These are phyloP conservation scores for Colletotrichum lini DNA, from an alignment of 2,329 filamentous ascomycete species.

Conservation along the genomic window DNA sequence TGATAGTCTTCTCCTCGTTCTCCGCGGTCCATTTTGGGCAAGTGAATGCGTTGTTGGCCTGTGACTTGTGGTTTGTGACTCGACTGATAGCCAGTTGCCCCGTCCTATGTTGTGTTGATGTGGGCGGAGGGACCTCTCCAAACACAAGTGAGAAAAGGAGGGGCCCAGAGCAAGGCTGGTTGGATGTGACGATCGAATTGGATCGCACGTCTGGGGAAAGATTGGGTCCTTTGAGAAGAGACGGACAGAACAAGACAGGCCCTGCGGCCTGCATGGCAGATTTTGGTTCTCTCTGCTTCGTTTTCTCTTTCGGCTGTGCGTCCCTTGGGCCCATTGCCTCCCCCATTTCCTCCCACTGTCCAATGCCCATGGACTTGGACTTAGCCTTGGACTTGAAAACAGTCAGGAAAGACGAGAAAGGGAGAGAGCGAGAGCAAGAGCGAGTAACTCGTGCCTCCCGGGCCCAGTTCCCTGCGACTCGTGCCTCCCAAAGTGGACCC, in stretches of 20 bases:
- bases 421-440: conserved; percentile 27
- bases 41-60: background rate
- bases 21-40: background rate
- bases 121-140: conserved; percentile 23
- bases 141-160: conserved; percentile 35
- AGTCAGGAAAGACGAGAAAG: background rate
- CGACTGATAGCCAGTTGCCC: conserved; percentile 32
- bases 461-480: conserved; percentile 23
- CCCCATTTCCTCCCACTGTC: background rate
- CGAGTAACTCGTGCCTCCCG: background rate
- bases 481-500: conserved; percentile 33
- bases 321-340: background rate
- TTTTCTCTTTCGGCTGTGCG: background rate
- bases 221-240: conserved; percentile 27
- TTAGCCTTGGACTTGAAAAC: too few relatives aligned
- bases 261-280: background rate
- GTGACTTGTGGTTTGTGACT: conserved; percentile 19
- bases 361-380: background rate
- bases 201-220: conserved; percentile 40
- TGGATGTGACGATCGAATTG: conserved; percentile 37
- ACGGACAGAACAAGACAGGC: background rate
- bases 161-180: conserved; percentile 12
- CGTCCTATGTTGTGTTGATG: conserved; percentile 19
- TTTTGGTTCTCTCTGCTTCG: conserved; percentile 1
- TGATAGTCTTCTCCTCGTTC: background rate